Percentiles rank a stretch among this genome's conserved stretches.
phyloP scores from a whole-genome alignment of 257 asterid genomes.

The Eustoma russellianum region DNA sequence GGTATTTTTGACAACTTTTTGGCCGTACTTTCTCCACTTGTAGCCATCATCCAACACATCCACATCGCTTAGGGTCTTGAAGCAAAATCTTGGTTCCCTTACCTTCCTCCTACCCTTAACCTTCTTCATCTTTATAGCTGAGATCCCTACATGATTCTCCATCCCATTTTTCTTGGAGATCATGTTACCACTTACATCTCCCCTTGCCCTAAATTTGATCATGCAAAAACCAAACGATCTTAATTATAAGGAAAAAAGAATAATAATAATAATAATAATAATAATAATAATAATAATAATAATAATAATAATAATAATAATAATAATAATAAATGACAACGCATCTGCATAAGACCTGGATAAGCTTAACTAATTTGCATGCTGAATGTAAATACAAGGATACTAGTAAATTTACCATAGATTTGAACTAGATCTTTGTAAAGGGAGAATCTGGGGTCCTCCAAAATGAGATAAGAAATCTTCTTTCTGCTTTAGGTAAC shows the following conservation, averaged over 20 bases:
- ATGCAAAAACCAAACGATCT: neutral
- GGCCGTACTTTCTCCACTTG: conserved; percentile 97
- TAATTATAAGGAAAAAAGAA: neutral
- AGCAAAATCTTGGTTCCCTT: conserved; percentile 93
- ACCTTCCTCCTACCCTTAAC: conserved; percentile 68
- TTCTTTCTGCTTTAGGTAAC: conserved; percentile 26
- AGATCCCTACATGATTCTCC: conserved; percentile 39
- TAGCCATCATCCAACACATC: conserved; percentile 96
- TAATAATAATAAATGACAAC: no score
- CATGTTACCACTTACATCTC: conserved; percentile 49
- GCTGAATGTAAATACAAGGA: neutral
- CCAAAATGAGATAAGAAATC: conserved; percentile 31
- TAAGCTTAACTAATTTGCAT: neutral
- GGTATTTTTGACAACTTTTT: conserved; percentile 91
- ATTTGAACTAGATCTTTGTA: conserved; percentile 48
- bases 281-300: no score
- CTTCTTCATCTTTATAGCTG: conserved; percentile 76
- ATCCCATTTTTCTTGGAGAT: conserved; percentile 38
- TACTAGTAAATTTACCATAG: conserved; percentile 33
- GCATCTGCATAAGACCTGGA: neutral
- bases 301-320: no score
- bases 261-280: no score
- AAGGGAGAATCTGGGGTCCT: conserved; percentile 46
- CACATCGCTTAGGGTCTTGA: conserved; percentile 90
- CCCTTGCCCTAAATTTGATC: conserved; percentile 50